phyloP scores from a whole-genome alignment of 495 filamentous ascomycete genomes.

The Hypoxylon intermedium region DNA sequence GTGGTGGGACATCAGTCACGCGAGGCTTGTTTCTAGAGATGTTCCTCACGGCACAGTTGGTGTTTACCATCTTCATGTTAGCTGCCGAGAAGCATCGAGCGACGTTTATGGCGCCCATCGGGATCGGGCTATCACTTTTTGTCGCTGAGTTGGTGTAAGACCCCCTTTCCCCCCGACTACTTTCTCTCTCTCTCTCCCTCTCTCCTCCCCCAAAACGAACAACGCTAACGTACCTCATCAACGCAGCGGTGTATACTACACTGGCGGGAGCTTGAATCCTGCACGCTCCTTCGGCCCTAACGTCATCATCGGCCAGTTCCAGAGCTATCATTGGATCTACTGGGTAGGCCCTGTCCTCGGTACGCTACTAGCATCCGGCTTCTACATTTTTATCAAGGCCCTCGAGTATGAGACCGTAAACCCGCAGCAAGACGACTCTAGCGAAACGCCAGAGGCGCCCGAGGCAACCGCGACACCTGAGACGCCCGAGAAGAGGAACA shows the following conservation, averaged over 20 bases:
- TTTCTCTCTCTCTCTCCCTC: not conserved
- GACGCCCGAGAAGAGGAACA: not conserved
- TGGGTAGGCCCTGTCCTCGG: constrained; percentile 65
- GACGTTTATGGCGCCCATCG: constrained; percentile 79
- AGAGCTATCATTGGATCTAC: constrained; percentile 75
- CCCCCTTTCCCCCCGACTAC: not conserved
- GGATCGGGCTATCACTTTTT: constrained; percentile 77
- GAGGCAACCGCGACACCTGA: not conserved
- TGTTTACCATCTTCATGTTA: constrained; percentile 82
- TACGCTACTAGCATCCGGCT: constrained; percentile 67
- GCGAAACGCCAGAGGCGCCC: not conserved
- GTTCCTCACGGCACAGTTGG: constrained; percentile 78
- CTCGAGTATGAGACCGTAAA: constrained; percentile 82
- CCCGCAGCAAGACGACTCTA: constrained; percentile 44
- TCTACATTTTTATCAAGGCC: constrained; percentile 70
- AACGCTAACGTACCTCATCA: constrained; percentile 15
- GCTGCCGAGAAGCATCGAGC: constrained; percentile 83
- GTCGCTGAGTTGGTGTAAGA: constrained; percentile 67
- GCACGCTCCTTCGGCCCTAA: constrained; percentile 64
- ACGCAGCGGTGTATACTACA: constrained; percentile 61
- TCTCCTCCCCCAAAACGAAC: not conserved
- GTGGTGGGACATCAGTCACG: constrained; percentile 60
- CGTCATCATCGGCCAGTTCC: constrained; percentile 66
- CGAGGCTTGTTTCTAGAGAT: constrained; percentile 80
- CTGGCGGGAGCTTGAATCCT: constrained; percentile 67